These are phyloP conservation scores for Schizonepeta tenuifolia DNA, from an alignment of 257 asterid genomes.

Conservation along the genomic window DNA sequence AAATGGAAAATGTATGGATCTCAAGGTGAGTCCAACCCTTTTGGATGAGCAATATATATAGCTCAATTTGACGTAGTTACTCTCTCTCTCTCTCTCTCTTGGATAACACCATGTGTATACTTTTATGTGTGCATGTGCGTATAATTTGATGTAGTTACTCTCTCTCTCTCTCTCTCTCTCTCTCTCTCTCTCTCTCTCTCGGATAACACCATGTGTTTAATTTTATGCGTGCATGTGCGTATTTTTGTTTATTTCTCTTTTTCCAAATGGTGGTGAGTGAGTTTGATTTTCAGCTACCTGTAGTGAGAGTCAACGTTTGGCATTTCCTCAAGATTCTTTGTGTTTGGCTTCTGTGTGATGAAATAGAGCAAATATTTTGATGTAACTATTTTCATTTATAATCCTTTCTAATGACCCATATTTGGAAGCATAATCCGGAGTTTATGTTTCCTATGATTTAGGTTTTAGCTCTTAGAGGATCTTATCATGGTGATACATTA, in stretches of 20 bases:
- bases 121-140: background rate
- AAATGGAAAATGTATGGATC: constrained; percentile 54
- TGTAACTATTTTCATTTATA: constrained; percentile 2
- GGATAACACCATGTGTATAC: background rate
- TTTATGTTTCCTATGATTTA: constrained; percentile 36
- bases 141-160: no score
- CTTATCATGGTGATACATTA: constrained; percentile 98
- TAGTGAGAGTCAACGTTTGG: background rate
- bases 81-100: background rate
- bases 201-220: no score
- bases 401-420: constrained; percentile 17
- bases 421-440: constrained; percentile 29
- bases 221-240: no score
- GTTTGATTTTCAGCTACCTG: background rate
- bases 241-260: constrained; percentile 5
- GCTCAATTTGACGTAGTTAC: constrained; percentile 13
- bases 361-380: constrained; percentile 22
- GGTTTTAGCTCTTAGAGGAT: constrained; percentile 96
- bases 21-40: constrained; percentile 59
- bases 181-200: no score
- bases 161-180: no score
- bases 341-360: constrained; percentile 4
- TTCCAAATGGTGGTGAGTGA: constrained; percentile 3
- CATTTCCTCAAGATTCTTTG: constrained; percentile 15
- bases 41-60: background rate